Evolutionary conservation across 768 basidiomycete genomes (phyloP).

Genomic region (Galerina marginata): DNA sequence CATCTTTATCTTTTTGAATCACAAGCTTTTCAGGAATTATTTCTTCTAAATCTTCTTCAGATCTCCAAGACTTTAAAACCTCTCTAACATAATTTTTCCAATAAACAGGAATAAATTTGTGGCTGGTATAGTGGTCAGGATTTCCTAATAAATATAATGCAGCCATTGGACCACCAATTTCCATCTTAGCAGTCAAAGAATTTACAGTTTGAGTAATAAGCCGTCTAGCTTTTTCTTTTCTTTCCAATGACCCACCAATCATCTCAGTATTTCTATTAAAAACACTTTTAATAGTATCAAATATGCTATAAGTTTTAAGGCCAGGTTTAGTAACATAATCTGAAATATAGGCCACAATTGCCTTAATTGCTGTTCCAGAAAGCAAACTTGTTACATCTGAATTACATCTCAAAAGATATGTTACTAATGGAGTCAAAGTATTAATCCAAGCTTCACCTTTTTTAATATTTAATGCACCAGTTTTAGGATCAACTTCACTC

Average conservation of each 20-base stretch:
- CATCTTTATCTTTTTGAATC: constrained; percentile 19
- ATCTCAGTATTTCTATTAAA: constrained; percentile 29
- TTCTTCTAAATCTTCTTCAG: background rate
- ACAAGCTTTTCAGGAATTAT: constrained; percentile 18
- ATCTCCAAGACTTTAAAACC: background rate
- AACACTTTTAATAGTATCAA: constrained; percentile 3
- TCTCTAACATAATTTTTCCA: constrained; percentile 28
- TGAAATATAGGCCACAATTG: no score
- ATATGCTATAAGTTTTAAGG: no score
- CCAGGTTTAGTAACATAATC: no score
- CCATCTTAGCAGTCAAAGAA: no score
- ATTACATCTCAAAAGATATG: constrained; percentile 39
- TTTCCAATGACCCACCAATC: constrained; percentile 13
- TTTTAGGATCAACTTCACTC: no score
- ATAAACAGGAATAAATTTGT: constrained; percentile 20
- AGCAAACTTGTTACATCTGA: constrained; percentile 37
- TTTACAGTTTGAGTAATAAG: constrained; percentile 9
- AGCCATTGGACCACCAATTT: no score
- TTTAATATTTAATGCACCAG: constrained; percentile 8
- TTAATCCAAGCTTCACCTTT: constrained; percentile 40
- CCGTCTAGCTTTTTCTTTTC: constrained; percentile 12
- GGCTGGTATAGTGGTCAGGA: no score
- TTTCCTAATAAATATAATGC: no score
- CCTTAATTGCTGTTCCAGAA: constrained; percentile 35
- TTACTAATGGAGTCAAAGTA: constrained; percentile 31